A percentile compares a stretch with the other conserved stretches of the same genome.
phyloP scores from a whole-genome alignment of 2,329 filamentous ascomycete species.

The Phoma herbarum region DNA sequence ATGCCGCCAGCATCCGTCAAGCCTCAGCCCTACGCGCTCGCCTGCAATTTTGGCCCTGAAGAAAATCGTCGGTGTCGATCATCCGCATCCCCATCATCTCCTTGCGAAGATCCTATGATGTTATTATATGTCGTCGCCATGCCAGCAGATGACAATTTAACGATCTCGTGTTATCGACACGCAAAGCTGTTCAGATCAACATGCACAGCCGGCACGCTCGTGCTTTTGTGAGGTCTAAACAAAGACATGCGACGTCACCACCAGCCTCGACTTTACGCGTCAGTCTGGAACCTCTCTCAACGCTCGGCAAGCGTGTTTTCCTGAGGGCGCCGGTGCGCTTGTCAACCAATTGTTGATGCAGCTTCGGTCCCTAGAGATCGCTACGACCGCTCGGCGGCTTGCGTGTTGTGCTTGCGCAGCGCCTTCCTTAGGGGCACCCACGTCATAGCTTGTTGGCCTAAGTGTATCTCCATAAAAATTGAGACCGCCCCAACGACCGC shows the following conservation, averaged over 20 bases:
- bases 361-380: slow-evolving; percentile 5
- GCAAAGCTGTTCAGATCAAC: slow-evolving; percentile 3
- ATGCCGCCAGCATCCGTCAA: slow-evolving; percentile 6
- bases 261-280: slow-evolving; percentile 20
- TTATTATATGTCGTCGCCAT: not conserved
- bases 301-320: slow-evolving; percentile 13
- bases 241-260: slow-evolving; percentile 21
- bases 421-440: slow-evolving; percentile 18
- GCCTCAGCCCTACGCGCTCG: slow-evolving; percentile 15
- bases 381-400: slow-evolving; percentile 19
- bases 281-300: slow-evolving; percentile 18
- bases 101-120: slow-evolving; percentile 14
- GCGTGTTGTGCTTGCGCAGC: slow-evolving; percentile 22
- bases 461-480: slow-evolving; percentile 24
- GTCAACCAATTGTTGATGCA: slow-evolving; percentile 18
- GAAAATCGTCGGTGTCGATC: slow-evolving; percentile 20
- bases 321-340: slow-evolving; percentile 13
- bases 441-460: slow-evolving; percentile 19
- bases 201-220: slow-evolving; percentile 7
- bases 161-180: not conserved
- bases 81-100: slow-evolving; percentile 15
- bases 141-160: not conserved
- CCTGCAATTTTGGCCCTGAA: slow-evolving; percentile 10
- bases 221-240: slow-evolving; percentile 3
- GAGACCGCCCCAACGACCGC: slow-evolving; percentile 20